phyloP scores from a whole-genome alignment of 2,329 filamentous ascomycete genomes.

The Aspergillus fischeri region DNA sequence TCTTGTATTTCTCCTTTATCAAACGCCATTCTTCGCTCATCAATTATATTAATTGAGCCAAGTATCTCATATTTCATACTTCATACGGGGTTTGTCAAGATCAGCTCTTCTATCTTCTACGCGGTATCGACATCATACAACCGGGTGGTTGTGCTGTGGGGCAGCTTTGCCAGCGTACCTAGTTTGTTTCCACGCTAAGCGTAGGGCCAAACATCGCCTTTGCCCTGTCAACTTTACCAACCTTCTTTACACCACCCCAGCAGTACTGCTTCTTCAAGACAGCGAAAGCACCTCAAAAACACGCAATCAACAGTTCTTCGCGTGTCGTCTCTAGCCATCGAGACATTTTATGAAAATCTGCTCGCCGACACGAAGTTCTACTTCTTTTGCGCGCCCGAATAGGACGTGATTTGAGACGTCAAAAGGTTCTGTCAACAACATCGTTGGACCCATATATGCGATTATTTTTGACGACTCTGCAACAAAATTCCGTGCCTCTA shows the following conservation, averaged over 20 bases:
- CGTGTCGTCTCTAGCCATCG: constrained; percentile 10
- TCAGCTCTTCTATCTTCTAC: constrained; percentile 6
- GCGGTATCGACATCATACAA: constrained; percentile 17
- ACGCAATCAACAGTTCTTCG: constrained; percentile 16
- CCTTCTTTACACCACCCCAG: constrained; percentile 21
- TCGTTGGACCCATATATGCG: constrained; percentile 29
- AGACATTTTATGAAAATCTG: neutral
- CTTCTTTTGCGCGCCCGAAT: constrained; percentile 12
- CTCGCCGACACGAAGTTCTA: neutral
- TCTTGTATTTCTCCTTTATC: neutral
- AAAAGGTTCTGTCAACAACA: constrained; percentile 24
- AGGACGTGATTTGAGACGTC: constrained; percentile 19
- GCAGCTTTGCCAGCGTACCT: constrained; percentile 30
- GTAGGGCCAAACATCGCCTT: constrained; percentile 40
- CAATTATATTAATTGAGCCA: neutral
- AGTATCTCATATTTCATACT: neutral
- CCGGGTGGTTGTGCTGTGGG: constrained; percentile 30
- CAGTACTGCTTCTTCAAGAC: constrained; percentile 13
- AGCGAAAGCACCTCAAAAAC: constrained; percentile 6
- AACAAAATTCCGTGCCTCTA: constrained; percentile 15
- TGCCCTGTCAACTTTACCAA: constrained; percentile 34
- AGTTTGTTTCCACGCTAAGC: constrained; percentile 37
- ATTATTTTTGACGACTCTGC: constrained; percentile 12
- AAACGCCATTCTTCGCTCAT: neutral
- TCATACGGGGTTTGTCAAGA: neutral